These are phyloP conservation scores for Apostasia shenzhenica DNA, from an alignment of 106 monocot genomes.

Conservation along the genomic window DNA sequence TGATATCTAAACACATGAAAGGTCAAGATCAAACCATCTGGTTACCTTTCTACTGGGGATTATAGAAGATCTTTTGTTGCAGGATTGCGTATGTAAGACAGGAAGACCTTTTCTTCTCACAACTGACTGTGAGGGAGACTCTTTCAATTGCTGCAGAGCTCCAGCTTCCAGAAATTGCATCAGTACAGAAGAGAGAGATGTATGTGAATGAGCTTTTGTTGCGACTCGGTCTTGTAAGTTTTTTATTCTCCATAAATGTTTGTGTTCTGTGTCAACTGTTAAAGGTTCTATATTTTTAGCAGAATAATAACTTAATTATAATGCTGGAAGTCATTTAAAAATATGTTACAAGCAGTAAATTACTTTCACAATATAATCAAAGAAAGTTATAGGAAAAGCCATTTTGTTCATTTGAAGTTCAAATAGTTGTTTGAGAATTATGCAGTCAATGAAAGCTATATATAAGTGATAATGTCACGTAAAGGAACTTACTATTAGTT, in stretches of 20 bases:
- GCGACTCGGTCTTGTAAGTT: slow-evolving; percentile 77
- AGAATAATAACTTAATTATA: too few relatives aligned
- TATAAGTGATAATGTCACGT: too few relatives aligned
- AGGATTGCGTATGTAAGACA: slow-evolving; percentile 92
- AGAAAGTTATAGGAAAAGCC: too few relatives aligned
- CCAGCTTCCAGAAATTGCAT: slow-evolving; percentile 48
- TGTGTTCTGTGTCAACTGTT: too few relatives aligned
- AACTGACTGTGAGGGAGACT: slow-evolving; percentile 84
- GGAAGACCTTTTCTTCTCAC: slow-evolving; percentile 95
- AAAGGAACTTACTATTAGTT: too few relatives aligned
- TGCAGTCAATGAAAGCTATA: too few relatives aligned
- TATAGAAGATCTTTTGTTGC: slow-evolving; percentile 14
- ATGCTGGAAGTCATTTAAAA: too few relatives aligned
- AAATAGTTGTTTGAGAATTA: too few relatives aligned
- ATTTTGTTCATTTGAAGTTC: too few relatives aligned
- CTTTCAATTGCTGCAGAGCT: slow-evolving; percentile 83
- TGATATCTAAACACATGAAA: neutral
- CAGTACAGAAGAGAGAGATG: slow-evolving; percentile 59
- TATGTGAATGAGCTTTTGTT: slow-evolving; percentile 71
- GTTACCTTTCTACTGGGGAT: neutral
- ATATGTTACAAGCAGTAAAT: too few relatives aligned
- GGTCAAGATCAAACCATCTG: neutral
- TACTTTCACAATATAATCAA: too few relatives aligned
- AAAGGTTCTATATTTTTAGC: too few relatives aligned
- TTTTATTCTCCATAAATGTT: neutral